A percentile compares a stretch with the other conserved stretches of the same genome.
phyloP scores from a whole-genome alignment of 2,329 filamentous ascomycete species.

The Fusarium sp. region DNA sequence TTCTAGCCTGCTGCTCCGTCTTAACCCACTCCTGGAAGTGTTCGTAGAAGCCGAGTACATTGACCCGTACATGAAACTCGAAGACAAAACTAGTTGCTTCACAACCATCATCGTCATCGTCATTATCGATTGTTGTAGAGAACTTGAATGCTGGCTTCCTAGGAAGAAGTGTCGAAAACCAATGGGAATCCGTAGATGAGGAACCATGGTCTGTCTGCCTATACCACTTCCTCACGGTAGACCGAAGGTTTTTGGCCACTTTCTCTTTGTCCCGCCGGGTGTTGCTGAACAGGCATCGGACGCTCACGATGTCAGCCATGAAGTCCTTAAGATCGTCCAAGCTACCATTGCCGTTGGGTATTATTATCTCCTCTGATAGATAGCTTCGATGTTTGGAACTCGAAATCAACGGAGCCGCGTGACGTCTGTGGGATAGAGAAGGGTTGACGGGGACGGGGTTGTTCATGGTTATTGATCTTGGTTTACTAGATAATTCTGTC shows the following conservation, averaged over 20 bases:
- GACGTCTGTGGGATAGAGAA: not conserved
- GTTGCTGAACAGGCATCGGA: not conserved
- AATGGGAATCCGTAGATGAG: not conserved
- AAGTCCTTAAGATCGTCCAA: not conserved
- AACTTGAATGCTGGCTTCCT: not conserved
- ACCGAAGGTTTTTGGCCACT: not conserved
- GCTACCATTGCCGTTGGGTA: not conserved
- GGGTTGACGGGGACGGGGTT: no score
- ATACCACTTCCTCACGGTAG: not conserved
- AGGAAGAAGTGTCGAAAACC: not conserved
- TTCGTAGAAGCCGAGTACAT: not conserved
- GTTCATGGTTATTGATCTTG: no score
- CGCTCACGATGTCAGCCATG: not conserved
- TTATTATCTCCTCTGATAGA: not conserved
- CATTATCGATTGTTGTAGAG: not conserved
- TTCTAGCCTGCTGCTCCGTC: no score
- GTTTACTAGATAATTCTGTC: no score
- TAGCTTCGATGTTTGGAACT: not conserved
- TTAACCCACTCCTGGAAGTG: not conserved
- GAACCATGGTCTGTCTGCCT: not conserved
- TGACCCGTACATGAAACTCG: not conserved
- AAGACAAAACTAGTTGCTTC: not conserved
- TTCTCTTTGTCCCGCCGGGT: not conserved
- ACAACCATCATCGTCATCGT: not conserved
- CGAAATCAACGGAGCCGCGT: not conserved